Evolutionary conservation across 352 stramenopile species (phyloP), one percentile per base, ranked within the genome.

Genomic region (Phytophthora aleatoria): DNA sequence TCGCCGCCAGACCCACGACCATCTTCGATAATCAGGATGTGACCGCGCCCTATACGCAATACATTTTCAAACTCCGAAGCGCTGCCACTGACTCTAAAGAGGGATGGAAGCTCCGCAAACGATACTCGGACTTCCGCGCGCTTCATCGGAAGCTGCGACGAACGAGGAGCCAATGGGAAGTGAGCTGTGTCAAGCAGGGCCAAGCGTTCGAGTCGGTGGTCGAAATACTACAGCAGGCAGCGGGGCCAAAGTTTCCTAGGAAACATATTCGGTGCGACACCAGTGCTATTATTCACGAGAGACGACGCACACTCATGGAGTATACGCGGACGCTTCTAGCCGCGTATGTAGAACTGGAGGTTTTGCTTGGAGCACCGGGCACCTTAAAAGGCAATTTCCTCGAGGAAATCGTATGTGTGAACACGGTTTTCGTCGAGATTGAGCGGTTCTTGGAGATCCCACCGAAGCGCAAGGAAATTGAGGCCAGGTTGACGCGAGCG

Each of bases 201-300:
- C 16, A 67, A 7, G 27, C 33, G 6, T 63, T 67, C 38, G 47
- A 65, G 39, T 11, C 9, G 4, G 48, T 72, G 15, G 28, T 61
- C 8, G 26, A 47, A 5, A 31, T 64, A 16, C 45, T 77, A 36
- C 48, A 55, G 3, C 39, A n/a, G 10, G 65, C 65, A 15, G 58
- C 41, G 9, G 61, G 52, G 11, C 16, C 50, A 2, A 43, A 69
- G 7, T 74, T 77, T 50, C 69, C 69, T 7, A 47, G 69, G 33
- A 77, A 72, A 24, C 69, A 77, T 39, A 30, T 74, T 13, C 69
- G 69, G 0, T 72, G 65, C 24, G 69, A 77, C 44, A 77, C 65
- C 3, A 49, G 39, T 3, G 28, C 15, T 5, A 77, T 77, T 42
- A 58, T 77, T 26, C 56, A 60, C 5, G 61, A 69, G 50, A 59